Evolutionary conservation across 2,329 filamentous ascomycete species (phyloP), one percentile per base, ranked within the genome.

Genomic region (Neofusicoccum cordaticola): DNA sequence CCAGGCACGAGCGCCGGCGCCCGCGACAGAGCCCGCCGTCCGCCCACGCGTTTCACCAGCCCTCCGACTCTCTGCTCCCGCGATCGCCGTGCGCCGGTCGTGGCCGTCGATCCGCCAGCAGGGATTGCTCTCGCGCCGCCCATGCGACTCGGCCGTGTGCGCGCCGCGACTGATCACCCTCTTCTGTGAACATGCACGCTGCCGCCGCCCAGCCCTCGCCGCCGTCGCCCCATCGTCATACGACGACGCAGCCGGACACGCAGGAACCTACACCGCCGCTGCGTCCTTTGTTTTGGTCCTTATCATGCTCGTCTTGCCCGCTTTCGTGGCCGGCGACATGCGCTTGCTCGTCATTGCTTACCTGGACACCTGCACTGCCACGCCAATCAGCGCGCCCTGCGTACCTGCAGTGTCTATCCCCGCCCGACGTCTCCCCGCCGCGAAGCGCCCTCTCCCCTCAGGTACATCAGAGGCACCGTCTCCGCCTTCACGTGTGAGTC

Each of bases 321-420:
- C 50, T 17, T 37, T 15, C 13, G 34, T 27, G 34, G 39, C 17
- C 17, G 12, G 17, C 52, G 13, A 9, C 52, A 44, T 57, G 37
- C 39, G 37, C 52, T 42, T 34, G 52, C 41, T 58, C 53, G 39
- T 58, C 53, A 58, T 45, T 58, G 53, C 53, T 45, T 19, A 45
- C 53, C 17, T 35, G 22, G 9, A 8, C n/a, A n/a, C n/a, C 53
- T n/a, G 39, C 37, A 39, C 13, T 39, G 11, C 11, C 9, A 15
- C 37, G 13, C 53, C 53, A 58, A 58, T 58, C 39, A 45, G 42
- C 41, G 15, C 53, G 27, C 22, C 39, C 5, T 57, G 39, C 22
- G 53, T 58, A 58, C 53, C 53, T 58, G 53, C 53, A 58, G 53
- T 58, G 37, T 31, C 37, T 35, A 53, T 19, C 51, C 35, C 35